Percentiles rank a stretch among this genome's conserved stretches.
These are phyloP conservation scores for Elaeagnus macrophylla DNA, from an alignment of 306 rosid species.

Conservation along the genomic window DNA sequence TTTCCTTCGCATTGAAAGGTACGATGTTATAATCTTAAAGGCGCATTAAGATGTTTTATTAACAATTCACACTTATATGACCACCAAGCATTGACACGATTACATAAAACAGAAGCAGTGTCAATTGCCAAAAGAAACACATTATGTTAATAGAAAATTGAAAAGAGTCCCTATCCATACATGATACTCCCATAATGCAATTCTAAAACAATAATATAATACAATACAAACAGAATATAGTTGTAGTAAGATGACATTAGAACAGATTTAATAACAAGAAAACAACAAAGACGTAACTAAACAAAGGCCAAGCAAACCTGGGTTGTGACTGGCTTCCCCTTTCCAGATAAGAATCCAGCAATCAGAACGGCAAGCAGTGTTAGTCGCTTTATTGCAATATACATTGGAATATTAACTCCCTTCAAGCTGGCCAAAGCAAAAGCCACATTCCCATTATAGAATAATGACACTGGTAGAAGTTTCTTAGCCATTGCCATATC, in stretches of 20 bases:
- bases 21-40: no score
- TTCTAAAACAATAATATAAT: no score
- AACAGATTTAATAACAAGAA: neutral
- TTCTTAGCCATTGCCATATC: conserved; percentile 65
- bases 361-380: conserved; percentile 90
- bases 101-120: no score
- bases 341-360: conserved; percentile 64
- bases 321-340: conserved; percentile 50
- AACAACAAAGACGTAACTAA: neutral
- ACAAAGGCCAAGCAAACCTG: conserved; percentile 34
- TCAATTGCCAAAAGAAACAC: no score
- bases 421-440: conserved; percentile 95
- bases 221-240: no score
- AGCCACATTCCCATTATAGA: conserved; percentile 91
- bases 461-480: conserved; percentile 67
- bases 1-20: no score
- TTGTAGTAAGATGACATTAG: neutral
- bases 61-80: no score
- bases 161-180: no score
- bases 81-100: no score
- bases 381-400: conserved; percentile 94
- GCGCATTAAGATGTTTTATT: no score
- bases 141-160: no score
- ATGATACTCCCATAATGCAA: no score
- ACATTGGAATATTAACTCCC: conserved; percentile 93